Evolutionary conservation across 208 protist species (phyloP).

Genomic region (Acanthamoeba culbertsoni): DNA sequence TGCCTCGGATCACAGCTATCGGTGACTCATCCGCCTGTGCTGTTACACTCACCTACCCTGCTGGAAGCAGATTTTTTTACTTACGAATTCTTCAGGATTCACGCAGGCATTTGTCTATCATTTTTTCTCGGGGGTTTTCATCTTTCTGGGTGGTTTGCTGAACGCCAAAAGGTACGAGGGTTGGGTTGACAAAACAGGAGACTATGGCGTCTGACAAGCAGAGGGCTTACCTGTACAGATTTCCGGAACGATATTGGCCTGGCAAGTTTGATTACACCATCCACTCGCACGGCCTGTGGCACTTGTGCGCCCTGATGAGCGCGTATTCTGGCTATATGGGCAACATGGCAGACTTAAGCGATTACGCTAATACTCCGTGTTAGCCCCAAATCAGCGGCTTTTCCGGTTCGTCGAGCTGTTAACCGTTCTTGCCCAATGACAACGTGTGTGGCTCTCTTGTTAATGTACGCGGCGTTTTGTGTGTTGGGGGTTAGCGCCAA

Average conservation of each 20-base stretch:
- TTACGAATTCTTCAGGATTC: background rate
- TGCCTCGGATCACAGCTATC: constrained; percentile 28
- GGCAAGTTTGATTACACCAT: constrained; percentile 32
- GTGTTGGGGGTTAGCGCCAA: no score
- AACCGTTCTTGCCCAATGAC: no score
- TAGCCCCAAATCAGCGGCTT: no score
- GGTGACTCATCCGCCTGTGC: background rate
- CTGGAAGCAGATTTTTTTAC: background rate
- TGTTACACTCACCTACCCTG: background rate
- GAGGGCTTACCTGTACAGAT: background rate
- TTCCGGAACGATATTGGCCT: constrained; percentile 23
- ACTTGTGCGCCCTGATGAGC: constrained; percentile 24
- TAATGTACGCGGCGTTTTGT: no score
- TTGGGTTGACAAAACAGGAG: background rate
- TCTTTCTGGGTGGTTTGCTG: constrained; percentile 44
- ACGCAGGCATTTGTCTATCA: constrained; percentile 19
- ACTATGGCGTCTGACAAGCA: background rate
- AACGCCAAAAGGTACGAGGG: background rate
- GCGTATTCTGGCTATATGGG: constrained; percentile 26
- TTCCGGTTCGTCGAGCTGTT: no score
- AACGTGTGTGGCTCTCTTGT: no score
- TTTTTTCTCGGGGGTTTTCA: background rate
- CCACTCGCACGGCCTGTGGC: constrained; percentile 53
- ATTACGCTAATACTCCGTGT: background rate
- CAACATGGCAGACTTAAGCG: background rate